A percentile compares a stretch with the other conserved stretches of the same genome.
phyloP scores from a whole-genome alignment of 2,329 filamentous ascomycete species.

The Metarhizium album region DNA sequence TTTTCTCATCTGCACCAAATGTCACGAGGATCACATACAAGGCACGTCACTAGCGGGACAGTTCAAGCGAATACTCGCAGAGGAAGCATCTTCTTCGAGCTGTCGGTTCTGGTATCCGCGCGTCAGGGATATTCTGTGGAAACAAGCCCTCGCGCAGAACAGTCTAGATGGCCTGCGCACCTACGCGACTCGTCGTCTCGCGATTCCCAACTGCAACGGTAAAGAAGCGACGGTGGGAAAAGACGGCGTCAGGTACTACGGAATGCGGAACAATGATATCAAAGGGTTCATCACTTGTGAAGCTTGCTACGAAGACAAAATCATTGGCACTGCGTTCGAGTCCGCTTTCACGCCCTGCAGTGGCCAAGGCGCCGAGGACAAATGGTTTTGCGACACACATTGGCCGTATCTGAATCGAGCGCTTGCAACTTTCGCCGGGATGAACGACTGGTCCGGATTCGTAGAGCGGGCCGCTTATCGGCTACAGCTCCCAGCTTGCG shows the following conservation, averaged over 20 bases:
- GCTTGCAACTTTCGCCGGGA: slow-evolving; percentile 10
- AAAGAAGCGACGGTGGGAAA: slow-evolving; percentile 8
- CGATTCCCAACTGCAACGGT: slow-evolving; percentile 20
- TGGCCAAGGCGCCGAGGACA: slow-evolving; percentile 15
- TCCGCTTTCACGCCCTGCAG: slow-evolving; percentile 16
- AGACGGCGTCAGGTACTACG: slow-evolving; percentile 23
- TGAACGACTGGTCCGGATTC: slow-evolving; percentile 21
- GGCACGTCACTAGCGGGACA: slow-evolving; percentile 16
- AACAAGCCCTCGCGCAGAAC: slow-evolving; percentile 17
- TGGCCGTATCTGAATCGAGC: slow-evolving; percentile 15
- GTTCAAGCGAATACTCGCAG: slow-evolving; percentile 18
- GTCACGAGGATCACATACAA: slow-evolving; percentile 27
- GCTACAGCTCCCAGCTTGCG: slow-evolving; percentile 16
- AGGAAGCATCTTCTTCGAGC: slow-evolving; percentile 19
- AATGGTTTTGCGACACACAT: slow-evolving; percentile 24
- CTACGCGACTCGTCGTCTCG: slow-evolving; percentile 18
- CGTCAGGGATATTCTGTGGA: slow-evolving; percentile 23
- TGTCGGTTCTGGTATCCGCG: slow-evolving; percentile 21
- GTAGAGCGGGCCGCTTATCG: slow-evolving; percentile 13
- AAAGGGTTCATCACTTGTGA: slow-evolving; percentile 26
- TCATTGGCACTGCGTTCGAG: slow-evolving; percentile 19
- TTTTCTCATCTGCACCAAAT: slow-evolving; percentile 29
- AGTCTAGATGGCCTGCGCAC: slow-evolving; percentile 14
- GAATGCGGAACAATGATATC: slow-evolving; percentile 17
- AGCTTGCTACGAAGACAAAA: slow-evolving; percentile 25